phyloP scores from a whole-genome alignment of 179 eudicot species.

The Heliamphora pulchella region DNA sequence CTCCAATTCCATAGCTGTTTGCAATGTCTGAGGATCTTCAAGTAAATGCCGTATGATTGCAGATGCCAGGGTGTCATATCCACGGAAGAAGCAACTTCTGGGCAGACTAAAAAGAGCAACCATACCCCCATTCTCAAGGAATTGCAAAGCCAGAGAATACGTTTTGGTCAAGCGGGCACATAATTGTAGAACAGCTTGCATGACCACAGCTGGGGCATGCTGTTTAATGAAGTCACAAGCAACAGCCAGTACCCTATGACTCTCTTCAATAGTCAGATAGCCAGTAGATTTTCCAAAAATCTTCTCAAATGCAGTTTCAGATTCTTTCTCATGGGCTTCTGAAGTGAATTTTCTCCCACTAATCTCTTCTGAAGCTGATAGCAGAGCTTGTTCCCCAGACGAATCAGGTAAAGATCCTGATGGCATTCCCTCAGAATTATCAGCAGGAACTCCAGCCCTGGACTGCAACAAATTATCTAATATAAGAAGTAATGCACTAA shows the following conservation, averaged over 20 bases:
- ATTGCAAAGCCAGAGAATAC: slow-evolving; percentile 67
- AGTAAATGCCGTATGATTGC: slow-evolving; percentile 91
- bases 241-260: slow-evolving; percentile 53
- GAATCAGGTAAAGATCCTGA: slow-evolving; percentile 36
- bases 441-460: slow-evolving; percentile 55
- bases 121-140: slow-evolving; percentile 83
- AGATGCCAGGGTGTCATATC: slow-evolving; percentile 88
- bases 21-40: slow-evolving; percentile 95
- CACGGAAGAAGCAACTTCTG: slow-evolving; percentile 74
- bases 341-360: slow-evolving; percentile 30
- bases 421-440: slow-evolving; percentile 30
- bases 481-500: slow-evolving; percentile 78
- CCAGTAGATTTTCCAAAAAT: slow-evolving; percentile 84
- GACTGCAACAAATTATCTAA: slow-evolving; percentile 81
- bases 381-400: slow-evolving; percentile 34
- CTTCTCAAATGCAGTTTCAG: slow-evolving; percentile 49
- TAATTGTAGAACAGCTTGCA: slow-evolving; percentile 91
- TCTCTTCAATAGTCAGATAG: slow-evolving; percentile 71
- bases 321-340: slow-evolving; percentile 34
- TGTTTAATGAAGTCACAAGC: slow-evolving; percentile 78
- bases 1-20: slow-evolving; percentile 97
- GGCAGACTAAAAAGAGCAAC: slow-evolving; percentile 73
- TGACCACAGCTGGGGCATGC: slow-evolving; percentile 71
- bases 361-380: slow-evolving; percentile 35
- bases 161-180: slow-evolving; percentile 96